A percentile compares a stretch with the other conserved stretches of the same genome.
These are phyloP conservation scores for Metarhizium sp. DNA, from an alignment of 2,329 filamentous ascomycete species.

Conservation along the genomic window DNA sequence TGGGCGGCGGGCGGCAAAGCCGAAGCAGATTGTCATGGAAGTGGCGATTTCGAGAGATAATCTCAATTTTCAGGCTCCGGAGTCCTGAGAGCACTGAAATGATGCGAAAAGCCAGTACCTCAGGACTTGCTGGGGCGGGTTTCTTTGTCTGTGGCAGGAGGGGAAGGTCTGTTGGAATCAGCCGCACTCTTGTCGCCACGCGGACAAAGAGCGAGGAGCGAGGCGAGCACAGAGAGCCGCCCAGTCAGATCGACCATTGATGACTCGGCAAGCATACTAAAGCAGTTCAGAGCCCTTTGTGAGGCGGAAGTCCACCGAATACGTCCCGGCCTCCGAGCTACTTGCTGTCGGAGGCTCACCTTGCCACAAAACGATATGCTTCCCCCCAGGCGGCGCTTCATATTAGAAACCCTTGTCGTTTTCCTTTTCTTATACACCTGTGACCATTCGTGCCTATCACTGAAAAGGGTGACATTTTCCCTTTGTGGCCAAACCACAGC, in stretches of 20 bases:
- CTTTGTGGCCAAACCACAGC: neutral
- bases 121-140: too few relatives aligned
- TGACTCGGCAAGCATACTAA: too few relatives aligned
- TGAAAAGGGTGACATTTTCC: neutral
- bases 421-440: neutral
- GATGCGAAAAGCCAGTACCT: neutral
- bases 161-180: neutral
- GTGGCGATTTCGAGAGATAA: too few relatives aligned
- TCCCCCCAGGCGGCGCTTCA: neutral
- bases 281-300: neutral
- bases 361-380: neutral
- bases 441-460: neutral
- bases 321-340: neutral
- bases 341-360: conserved; percentile 1
- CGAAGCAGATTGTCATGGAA: neutral
- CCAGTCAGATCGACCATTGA: too few relatives aligned
- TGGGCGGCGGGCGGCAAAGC: neutral
- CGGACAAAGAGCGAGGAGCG: neutral
- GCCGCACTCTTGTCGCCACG: neutral
- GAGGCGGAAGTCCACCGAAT: conserved; percentile 1
- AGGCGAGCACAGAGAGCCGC: neutral
- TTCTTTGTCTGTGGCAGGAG: too few relatives aligned
- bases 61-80: too few relatives aligned
- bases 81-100: neutral
- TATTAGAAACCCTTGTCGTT: neutral